Evolutionary conservation across 2,329 filamentous ascomycete species (phyloP), one percentile per base, ranked within the genome.

Genomic region (Orbilia javanica): DNA sequence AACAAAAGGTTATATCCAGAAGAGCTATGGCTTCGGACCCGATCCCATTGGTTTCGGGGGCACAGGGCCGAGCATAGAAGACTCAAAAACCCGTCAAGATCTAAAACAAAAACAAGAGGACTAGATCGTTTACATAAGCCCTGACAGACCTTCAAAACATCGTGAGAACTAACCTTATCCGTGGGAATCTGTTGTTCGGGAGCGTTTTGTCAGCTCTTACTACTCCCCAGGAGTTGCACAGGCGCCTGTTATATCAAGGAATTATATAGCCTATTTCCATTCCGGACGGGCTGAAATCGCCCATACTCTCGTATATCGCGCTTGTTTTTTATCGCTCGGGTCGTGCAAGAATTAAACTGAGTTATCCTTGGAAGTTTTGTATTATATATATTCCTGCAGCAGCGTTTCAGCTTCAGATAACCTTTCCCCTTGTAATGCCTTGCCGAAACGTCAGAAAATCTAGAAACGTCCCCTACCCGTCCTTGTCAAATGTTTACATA

Each of bases 171-270:
- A 11, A 11, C 8, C 34, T 39, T 13, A 13, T 7, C 27, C 34
- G 18, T 18, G 20, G 27, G 46, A 27, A 27, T 8, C 46, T 15
- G 27, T 53, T 13, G 50, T 22, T 57, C 6, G 29, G 27, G 29
- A n/a, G 3, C n/a, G 25, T 60, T n/a, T 60, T 60, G 55, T 60
- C 55, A 60, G 55, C 55, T 42, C 18, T 60, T 60, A 60, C 55
- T 60, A 10, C 25, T 22, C n/a, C 22, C 52, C 52, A 39, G 31
- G 22, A 15, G 50, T 53, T 10, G 29, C 50, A 34, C 52, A 6
- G 7, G 31, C 52, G 52, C 52, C 39, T 57, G 52, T n/a, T 57
- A 57, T 57, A 57, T 57, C 52, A 57, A 15, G 52, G 22, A 18
- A 1, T 10, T 57, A 20, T 57, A 57, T 57, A 57, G 52, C 15